Evolutionary conservation across 2,329 filamentous ascomycete genomes (phyloP), one percentile per base, ranked within the genome.

Genomic region (Metarhizium album): DNA sequence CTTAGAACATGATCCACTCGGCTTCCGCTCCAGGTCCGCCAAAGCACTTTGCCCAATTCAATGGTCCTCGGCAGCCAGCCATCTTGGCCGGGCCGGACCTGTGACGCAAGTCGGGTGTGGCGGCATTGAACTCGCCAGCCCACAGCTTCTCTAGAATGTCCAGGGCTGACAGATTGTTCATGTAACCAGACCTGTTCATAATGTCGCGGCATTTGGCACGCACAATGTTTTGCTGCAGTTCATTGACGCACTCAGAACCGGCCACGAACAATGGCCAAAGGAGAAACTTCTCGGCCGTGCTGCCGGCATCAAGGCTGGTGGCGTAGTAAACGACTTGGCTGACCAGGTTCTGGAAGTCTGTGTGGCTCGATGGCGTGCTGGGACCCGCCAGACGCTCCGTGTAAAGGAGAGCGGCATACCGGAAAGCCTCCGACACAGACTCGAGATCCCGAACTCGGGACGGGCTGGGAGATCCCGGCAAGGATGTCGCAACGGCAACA

Each of bases 201-300:
- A 96, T 91, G 62, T 91, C 89, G 43, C 83, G 76, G 69, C 89
- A 95, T 59, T 90, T 84, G 57, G 81, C 76, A 49, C 90, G 82
- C 48, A 96, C 85, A 52, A 90, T 80, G 52, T 80, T 79, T 55
- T 90, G 86, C 61, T 95, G 87, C 47, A 83, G 73, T 60, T 87
- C 82, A 57, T 88, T 85, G 55, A 93, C 84, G 60, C 89, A 95
- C 70, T 96, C 91, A 22, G 87, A 90, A 20, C 90, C 90, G 1
- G 86, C 83, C 48, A 96, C 85, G 64, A 96, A 95, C 3, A 96
- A 76, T 2, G 91, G 90, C 91, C 90, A 96, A 8, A 96, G 79
- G 9, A 96, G 71, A 64, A 95, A 95, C 63, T 95, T 94, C 67
- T 95, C 86, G 37, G 85, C 83, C 46, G 76, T 78, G 59, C 79